These are phyloP conservation scores for Mortierella sp. DNA, from an alignment of 371 early-diverging fungal genomes.

Conservation along the genomic window DNA sequence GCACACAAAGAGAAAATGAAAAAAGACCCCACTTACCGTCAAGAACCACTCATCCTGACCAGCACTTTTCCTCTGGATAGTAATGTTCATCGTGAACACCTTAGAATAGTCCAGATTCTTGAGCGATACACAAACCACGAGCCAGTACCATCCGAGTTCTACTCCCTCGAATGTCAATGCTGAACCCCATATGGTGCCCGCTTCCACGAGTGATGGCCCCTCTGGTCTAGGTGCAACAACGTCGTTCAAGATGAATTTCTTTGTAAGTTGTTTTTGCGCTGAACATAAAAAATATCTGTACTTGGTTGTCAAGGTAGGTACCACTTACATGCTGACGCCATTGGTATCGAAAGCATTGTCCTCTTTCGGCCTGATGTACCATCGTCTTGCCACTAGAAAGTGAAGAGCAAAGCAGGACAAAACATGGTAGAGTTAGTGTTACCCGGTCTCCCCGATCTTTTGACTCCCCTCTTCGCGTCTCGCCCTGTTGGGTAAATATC, in stretches of 20 bases:
- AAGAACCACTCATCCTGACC: neutral
- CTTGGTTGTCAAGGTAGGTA: neutral
- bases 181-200: neutral
- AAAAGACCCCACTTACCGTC: neutral
- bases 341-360: neutral
- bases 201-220: neutral
- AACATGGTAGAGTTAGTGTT: neutral
- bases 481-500: neutral
- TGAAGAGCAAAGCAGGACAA: neutral
- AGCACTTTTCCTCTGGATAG: neutral
- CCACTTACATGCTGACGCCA: neutral
- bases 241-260: too few relatives aligned
- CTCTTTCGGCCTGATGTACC: neutral
- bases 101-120: neutral
- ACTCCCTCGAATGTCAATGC: neutral
- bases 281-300: neutral
- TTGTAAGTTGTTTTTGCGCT: too few relatives aligned
- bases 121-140: neutral
- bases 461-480: neutral
- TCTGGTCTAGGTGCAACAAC: neutral
- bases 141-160: slow-evolving; percentile 8
- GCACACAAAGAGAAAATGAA: neutral
- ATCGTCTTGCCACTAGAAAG: neutral
- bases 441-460: neutral
- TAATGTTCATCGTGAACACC: neutral